A percentile compares a stretch with the other conserved stretches of the same genome.
Conservation (phyloP, 495 filamentous ascomycete genomes). For the Xylaria sp. region DNA sequence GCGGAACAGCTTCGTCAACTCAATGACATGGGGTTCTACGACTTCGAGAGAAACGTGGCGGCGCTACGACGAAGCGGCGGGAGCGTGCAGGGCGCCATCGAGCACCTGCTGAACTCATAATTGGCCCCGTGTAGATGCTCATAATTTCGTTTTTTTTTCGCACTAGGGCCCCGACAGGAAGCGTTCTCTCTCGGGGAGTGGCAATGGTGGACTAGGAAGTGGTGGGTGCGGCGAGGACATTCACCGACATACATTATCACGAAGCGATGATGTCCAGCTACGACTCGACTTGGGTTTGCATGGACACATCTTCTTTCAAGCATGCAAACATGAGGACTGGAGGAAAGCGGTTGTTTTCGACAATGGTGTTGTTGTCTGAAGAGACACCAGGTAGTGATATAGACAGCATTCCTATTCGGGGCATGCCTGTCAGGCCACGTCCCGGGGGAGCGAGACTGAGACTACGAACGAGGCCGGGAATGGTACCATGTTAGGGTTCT, state of each 20-base stretch:
- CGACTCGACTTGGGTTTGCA: not conserved
- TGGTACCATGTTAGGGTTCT: not conserved
- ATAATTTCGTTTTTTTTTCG: not conserved
- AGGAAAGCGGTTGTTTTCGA: not conserved
- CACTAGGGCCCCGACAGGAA: not conserved
- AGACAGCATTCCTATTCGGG: not conserved
- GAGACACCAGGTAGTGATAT: not conserved
- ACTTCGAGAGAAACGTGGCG: constrained; percentile 91
- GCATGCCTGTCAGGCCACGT: not conserved
- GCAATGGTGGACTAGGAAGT: not conserved
- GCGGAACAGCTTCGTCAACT: constrained; percentile 88
- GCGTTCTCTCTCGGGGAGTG: not conserved
- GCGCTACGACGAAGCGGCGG: constrained; percentile 89
- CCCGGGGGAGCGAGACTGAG: not conserved
- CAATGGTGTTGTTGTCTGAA: not conserved
- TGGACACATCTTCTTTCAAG: not conserved
- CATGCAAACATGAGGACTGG: not conserved
- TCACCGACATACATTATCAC: not conserved
- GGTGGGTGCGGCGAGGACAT: not conserved
- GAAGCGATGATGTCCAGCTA: constrained; percentile 1
- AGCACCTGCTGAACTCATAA: constrained; percentile 66
- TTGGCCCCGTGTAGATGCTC: not conserved
- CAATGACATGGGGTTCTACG: constrained; percentile 99
- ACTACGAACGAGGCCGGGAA: not conserved
- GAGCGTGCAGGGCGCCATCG: constrained; percentile 93